These are phyloP conservation scores for Metarhizium guizhouense DNA, from an alignment of 2,329 filamentous ascomycete genomes.

Conservation along the genomic window DNA sequence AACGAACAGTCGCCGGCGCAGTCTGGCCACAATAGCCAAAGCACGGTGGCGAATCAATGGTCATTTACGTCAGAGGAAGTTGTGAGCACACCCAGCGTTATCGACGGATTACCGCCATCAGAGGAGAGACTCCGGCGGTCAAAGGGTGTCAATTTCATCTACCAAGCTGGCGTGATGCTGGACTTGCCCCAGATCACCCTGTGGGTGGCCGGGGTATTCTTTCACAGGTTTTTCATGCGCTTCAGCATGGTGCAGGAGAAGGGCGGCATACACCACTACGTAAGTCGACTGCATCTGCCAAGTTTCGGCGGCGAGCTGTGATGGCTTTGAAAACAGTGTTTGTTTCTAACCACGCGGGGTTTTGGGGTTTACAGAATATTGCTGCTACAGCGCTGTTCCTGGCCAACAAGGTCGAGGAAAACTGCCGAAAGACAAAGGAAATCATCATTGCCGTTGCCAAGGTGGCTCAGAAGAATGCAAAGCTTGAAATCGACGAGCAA, in stretches of 20 bases:
- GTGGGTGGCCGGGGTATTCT: conserved; percentile 86
- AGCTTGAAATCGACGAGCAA: conserved; percentile 87
- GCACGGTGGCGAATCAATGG: conserved; percentile 59
- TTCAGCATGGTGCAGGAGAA: conserved; percentile 69
- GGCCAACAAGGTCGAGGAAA: conserved; percentile 95
- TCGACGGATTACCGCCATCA: conserved; percentile 68
- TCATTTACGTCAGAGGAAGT: conserved; percentile 80
- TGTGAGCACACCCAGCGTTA: conserved; percentile 69
- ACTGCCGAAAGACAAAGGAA: conserved; percentile 90
- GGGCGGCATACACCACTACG: conserved; percentile 80
- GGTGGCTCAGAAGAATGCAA: conserved; percentile 88
- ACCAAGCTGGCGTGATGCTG: conserved; percentile 85
- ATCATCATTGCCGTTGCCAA: conserved; percentile 89
- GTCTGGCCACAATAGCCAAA: conserved; percentile 28
- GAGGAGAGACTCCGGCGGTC: conserved; percentile 74
- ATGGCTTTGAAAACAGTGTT: not conserved
- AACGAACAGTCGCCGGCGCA: conserved; percentile 34
- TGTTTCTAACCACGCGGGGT: not conserved
- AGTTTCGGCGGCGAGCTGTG: not conserved
- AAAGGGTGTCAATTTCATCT: conserved; percentile 95
- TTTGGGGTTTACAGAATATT: conserved; percentile 50
- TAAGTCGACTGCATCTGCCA: conserved; percentile 32
- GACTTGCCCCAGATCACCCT: conserved; percentile 88
- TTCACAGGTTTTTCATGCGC: conserved; percentile 94
- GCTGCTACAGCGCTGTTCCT: conserved; percentile 88